A percentile compares a stretch with the other conserved stretches of the same genome.
Conservation (phyloP, 805 yeast genomes). For the Candida berthetii region DNA sequence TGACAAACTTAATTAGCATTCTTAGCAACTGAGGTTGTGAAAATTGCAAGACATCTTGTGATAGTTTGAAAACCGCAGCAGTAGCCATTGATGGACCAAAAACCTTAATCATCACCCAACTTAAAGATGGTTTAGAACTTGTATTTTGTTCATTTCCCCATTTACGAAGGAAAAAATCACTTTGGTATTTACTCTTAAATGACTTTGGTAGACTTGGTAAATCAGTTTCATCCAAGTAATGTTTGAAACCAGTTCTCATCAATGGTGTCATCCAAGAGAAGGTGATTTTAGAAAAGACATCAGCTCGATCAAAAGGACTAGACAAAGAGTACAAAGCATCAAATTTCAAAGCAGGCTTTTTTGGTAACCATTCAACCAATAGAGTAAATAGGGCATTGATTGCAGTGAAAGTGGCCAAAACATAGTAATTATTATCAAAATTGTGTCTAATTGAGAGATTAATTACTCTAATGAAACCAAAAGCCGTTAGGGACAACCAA, state of each 20-base stretch:
- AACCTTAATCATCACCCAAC: conserved; percentile 54
- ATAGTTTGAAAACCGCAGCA: conserved; percentile 68
- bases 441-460: conserved; percentile 28
- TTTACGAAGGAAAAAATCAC: conserved; percentile 41
- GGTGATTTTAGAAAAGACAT: conserved; percentile 70
- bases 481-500: conserved; percentile 58
- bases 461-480: conserved; percentile 38
- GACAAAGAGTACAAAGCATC: conserved; percentile 28
- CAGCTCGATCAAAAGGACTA: conserved; percentile 36
- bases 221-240: conserved; percentile 51
- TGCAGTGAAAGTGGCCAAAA: conserved; percentile 25
- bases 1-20: conserved; percentile 54
- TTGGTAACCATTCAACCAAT: conserved; percentile 31
- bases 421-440: conserved; percentile 17
- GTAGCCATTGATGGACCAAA: conserved; percentile 66
- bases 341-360: conserved; percentile 33
- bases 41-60: conserved; percentile 78
- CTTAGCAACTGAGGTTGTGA: conserved; percentile 80
- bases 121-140: conserved; percentile 40
- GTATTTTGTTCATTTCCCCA: conserved; percentile 62
- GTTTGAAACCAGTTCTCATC: conserved; percentile 72
- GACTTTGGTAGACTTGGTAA: conserved; percentile 74
- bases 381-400: conserved; percentile 25
- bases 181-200: conserved; percentile 50
- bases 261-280: conserved; percentile 91